Evolutionary conservation across 2,329 filamentous ascomycete species (phyloP), one percentile per base, ranked within the genome.

Genomic region (Penicillium hordei): DNA sequence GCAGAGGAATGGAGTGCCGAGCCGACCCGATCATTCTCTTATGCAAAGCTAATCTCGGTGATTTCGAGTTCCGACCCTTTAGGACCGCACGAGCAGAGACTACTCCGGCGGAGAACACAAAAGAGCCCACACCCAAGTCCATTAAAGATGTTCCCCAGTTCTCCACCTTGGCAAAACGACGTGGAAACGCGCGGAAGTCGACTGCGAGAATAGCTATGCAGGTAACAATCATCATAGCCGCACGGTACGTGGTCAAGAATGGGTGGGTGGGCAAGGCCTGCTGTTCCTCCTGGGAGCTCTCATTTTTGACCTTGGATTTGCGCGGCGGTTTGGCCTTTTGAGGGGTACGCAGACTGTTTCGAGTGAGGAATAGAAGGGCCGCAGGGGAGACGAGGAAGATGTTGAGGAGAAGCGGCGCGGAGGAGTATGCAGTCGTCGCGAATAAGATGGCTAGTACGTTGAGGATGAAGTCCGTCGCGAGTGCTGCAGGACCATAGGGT

Each of bases 141-240:
- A 99, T 99, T 60, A 99, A 79, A n/a, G 93, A 97, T 1, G 93
- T 97, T 54, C 94, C 94, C 91, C 94, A 99, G n/a, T 91, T 97
- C 76, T 99, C 94, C 2, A 96, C 94, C 79, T 99, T 99, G 57
- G 92, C 94, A 72, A 97, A 97, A 33, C 94, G 88, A 29, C 94
- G 86, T 2, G 94, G 94, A 69, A 99, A 99, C 58, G 97, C 82
- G 19, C 83, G 86, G 72, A 99, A 99, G 76, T 99, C 94, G 51
- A 99, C 94, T 17, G 94, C 94, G n/a, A 99, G 83, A 65, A 99
- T 97, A 52, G 91, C 90, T 45, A 94, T 78, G 70, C 91, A 95
- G 8, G 94, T 99, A 64, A 90, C 83, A 50, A 96, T 83, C 82
- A 99, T 86, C 92, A 99, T 96, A 49, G 86, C 86, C 2, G 91